Conservation (phyloP, 2,329 filamentous ascomycete genomes). For the Lizonia empirigonia region DNA sequence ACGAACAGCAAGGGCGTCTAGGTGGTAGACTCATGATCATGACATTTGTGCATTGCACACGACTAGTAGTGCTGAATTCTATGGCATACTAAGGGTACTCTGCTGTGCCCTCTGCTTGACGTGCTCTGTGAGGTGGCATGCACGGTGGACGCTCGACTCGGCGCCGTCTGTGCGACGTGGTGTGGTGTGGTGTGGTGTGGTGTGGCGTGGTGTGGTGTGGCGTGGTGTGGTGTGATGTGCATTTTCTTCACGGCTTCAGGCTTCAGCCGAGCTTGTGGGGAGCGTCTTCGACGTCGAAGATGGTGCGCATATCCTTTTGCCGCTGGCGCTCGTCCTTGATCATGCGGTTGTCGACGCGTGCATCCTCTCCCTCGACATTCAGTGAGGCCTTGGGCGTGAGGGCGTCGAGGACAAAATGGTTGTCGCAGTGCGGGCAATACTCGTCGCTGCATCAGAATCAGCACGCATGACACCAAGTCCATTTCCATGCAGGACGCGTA, state of each 20-base stretch:
- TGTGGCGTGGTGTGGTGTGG: not conserved
- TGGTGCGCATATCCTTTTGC: constrained; percentile 64
- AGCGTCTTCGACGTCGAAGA: constrained; percentile 77
- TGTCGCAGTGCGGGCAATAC: constrained; percentile 98
- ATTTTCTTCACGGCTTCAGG: not conserved
- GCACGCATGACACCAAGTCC: constrained; percentile 1
- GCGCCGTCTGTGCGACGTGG: constrained; percentile 21
- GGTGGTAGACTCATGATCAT: constrained; percentile 31
- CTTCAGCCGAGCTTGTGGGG: constrained; percentile 75
- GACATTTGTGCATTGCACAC: constrained; percentile 36
- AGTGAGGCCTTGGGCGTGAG: constrained; percentile 80
- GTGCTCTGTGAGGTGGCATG: not conserved
- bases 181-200: not conserved
- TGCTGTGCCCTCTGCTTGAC: too few species aligned
- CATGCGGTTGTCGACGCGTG: constrained; percentile 80
- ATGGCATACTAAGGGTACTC: constrained; percentile 39
- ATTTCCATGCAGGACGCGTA: too few species aligned
- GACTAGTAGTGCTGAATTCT: constrained; percentile 31
- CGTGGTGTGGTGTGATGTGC: constrained; percentile 1
- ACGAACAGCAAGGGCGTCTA: constrained; percentile 41
- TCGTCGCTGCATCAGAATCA: constrained; percentile 69
- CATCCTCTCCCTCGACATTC: constrained; percentile 89
- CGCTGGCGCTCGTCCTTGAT: constrained; percentile 85
- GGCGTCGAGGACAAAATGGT: constrained; percentile 95
- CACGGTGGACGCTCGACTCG: constrained; percentile 7